Conservation (phyloP, 495 filamentous ascomycete genomes). For the Hypoxylon trugodes region DNA sequence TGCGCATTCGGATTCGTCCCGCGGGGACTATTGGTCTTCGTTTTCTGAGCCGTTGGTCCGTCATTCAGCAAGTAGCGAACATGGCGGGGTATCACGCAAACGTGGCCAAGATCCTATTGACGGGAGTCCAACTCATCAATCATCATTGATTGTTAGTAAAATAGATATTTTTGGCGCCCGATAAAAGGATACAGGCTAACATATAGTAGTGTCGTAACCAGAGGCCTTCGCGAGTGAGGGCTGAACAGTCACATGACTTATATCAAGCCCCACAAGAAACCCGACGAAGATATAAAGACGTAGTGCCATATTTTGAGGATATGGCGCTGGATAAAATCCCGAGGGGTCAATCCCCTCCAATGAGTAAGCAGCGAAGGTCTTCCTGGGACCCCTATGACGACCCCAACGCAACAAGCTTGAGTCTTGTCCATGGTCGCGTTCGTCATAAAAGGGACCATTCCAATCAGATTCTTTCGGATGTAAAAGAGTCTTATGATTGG, state of each 20-base stretch:
- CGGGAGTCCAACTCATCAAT: background rate
- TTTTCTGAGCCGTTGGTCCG: slow-evolving; percentile 12
- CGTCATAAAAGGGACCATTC: background rate
- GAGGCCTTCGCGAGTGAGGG: background rate
- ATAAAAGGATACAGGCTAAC: background rate
- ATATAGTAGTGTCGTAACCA: background rate
- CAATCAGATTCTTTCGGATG: background rate
- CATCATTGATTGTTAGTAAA: background rate
- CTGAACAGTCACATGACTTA: background rate
- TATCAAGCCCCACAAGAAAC: background rate
- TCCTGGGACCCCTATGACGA: slow-evolving; percentile 1
- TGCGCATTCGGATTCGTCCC: background rate
- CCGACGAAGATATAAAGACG: background rate
- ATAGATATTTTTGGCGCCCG: background rate
- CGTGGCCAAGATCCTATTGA: background rate
- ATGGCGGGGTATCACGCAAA: background rate
- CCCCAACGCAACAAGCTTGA: background rate
- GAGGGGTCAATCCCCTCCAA: background rate
- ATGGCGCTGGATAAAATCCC: background rate
- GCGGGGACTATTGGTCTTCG: slow-evolving; percentile 8
- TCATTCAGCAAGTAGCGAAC: background rate
- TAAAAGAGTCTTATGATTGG: background rate
- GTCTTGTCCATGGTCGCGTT: background rate
- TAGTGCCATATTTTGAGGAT: background rate
- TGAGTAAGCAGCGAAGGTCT: slow-evolving; percentile 2